Evolutionary conservation across 1,139 yeast genomes (phyloP).

Genomic region (Taphrina pruni): DNA sequence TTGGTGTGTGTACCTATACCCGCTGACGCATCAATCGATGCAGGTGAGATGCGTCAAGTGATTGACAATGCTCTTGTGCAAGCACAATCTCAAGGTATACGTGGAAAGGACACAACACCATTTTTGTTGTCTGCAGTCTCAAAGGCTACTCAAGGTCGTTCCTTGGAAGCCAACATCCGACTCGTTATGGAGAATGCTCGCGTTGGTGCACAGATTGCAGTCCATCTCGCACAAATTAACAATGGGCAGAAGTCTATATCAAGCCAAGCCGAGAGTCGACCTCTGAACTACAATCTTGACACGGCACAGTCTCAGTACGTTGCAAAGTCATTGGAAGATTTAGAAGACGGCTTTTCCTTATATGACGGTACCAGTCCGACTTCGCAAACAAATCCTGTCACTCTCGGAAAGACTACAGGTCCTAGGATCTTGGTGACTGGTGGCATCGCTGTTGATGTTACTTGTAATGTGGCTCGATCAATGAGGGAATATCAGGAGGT

Average conservation of each 20-base stretch:
- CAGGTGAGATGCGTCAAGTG: constrained; percentile 60
- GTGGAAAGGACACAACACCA: constrained; percentile 82
- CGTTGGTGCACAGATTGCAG: constrained; percentile 71
- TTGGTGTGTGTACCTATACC: constrained; percentile 88
- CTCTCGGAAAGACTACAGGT: neutral
- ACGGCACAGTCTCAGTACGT: neutral
- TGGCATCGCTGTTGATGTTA: constrained; percentile 76
- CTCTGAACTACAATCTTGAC: neutral
- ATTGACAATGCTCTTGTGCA: constrained; percentile 65
- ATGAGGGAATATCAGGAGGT: neutral
- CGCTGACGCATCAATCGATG: constrained; percentile 62
- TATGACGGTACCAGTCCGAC: neutral
- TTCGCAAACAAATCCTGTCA: too few relatives aligned
- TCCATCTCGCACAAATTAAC: constrained; percentile 53
- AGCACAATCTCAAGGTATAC: constrained; percentile 62
- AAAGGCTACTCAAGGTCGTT: constrained; percentile 67
- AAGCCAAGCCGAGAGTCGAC: too few relatives aligned
- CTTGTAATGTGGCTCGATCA: constrained; percentile 54
- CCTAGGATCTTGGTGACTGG: constrained; percentile 61
- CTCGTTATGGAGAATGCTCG: constrained; percentile 80
- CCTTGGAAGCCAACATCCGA: constrained; percentile 72
- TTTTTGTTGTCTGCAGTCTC: constrained; percentile 71
- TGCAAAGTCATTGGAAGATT: constrained; percentile 15
- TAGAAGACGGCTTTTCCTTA: constrained; percentile 14
- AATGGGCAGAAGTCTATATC: neutral